Base-by-base conservation (phyloP, 306 rosid species). In the Echinosophora koreensis region DNA sequence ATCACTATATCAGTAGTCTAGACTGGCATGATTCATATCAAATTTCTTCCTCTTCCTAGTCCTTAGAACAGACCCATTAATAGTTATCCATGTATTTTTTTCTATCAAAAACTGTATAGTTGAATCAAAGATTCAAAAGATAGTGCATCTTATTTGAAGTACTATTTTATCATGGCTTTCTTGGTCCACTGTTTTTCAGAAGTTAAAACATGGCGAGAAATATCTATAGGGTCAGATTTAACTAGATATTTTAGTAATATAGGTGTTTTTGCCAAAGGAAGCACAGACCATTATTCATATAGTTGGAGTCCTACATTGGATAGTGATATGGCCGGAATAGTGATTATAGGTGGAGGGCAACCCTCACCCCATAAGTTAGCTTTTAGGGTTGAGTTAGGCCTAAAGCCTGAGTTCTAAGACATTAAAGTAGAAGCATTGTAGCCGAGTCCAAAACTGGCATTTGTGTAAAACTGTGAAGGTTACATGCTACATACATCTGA, bases 41-140 rank as follows among this genome's bases (percentile, higher is more conserved):
- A 62, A 76, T 84, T 67, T 61, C 32, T 60, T 68, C 12, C 57
- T 51, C 38, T 66, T 67, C 12, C 58, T 44, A 46, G 63, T 71
- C 66, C 73, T 71, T 57, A 12, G 74, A 76, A 41, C 60, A 72
- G 66, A 55, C 73, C 7, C 9, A 66, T 66, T 67, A 58, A 52
- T 72, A 58, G 3, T 28, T 52, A 65, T 52, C 37, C 49, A 6
- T 54, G 28, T 18, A 7, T 9, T 42, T 60, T 74, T 52, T 67
- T 44, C 18, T 6, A 13, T 27, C 11, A 49, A 77, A 61, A 72
- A 37, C 13, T 35, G 39, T 16, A 27, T 28, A 59, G 37, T 42
- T 49, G 77, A 74, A 74, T 61, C 8, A 49, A 66, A 22, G 22
- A 0, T 22, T 22, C 22, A 22, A 72, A 56, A 44, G 30, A 61